Percentiles rank a stretch among this genome's conserved stretches.
Conservation (phyloP, 2,329 filamentous ascomycete genomes). For the Scedosporium aurantiacum region DNA sequence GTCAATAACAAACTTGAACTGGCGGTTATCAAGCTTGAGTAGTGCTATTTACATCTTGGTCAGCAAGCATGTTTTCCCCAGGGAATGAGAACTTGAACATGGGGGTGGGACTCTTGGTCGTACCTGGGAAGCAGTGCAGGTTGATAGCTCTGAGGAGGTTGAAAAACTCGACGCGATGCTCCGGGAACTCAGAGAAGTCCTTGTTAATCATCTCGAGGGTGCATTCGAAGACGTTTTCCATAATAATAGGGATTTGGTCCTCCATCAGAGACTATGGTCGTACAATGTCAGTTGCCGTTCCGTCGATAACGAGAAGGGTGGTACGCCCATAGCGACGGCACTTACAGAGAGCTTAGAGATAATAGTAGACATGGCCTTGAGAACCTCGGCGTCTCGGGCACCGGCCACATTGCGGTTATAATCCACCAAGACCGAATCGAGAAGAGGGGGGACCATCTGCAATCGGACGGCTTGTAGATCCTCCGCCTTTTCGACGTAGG, state of each 20-base stretch:
- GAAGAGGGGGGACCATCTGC: slow-evolving; percentile 88
- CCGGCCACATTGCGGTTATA: slow-evolving; percentile 96
- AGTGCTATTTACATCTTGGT: slow-evolving; percentile 39
- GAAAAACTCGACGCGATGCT: slow-evolving; percentile 99
- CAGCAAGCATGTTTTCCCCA: not conserved
- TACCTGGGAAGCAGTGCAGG: slow-evolving; percentile 84
- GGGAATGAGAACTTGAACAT: not conserved
- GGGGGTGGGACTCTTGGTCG: slow-evolving; percentile 10
- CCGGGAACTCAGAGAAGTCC: slow-evolving; percentile 97
- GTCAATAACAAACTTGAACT: slow-evolving; percentile 99
- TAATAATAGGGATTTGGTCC: slow-evolving; percentile 91
- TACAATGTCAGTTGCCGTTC: not conserved
- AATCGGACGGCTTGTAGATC: slow-evolving; percentile 86
- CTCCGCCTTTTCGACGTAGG: slow-evolving; percentile 95
- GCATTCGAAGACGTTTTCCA: slow-evolving; percentile 98
- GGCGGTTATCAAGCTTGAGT: slow-evolving; percentile 84
- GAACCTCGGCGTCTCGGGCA: slow-evolving; percentile 88
- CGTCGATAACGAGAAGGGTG: not conserved
- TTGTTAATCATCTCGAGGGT: slow-evolving; percentile 99
- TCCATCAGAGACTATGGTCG: slow-evolving; percentile 75
- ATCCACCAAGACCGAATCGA: slow-evolving; percentile 88
- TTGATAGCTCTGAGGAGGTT: slow-evolving; percentile 94
- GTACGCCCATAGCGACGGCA: slow-evolving; percentile 15
- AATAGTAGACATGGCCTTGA: slow-evolving; percentile 96
- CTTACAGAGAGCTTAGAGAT: slow-evolving; percentile 92